These are phyloP conservation scores for Lasiodiplodia citricola DNA, from an alignment of 2,329 filamentous ascomycete species.

Conservation along the genomic window DNA sequence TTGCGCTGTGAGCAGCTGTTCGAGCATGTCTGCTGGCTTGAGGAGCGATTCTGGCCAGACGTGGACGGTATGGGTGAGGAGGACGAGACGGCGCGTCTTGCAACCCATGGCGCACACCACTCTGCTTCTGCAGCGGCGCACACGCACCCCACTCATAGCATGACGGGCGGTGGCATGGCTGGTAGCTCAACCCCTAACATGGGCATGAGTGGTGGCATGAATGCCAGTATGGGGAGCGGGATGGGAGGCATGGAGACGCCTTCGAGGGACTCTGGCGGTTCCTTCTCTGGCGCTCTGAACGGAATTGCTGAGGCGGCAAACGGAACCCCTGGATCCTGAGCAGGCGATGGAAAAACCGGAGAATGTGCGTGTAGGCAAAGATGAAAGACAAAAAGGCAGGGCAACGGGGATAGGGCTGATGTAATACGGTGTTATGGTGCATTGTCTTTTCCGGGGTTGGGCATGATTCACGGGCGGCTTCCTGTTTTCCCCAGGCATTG, in stretches of 20 bases:
- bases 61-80: constrained; percentile 57
- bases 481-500: neutral
- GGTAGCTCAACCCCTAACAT: constrained; percentile 26
- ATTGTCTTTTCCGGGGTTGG: constrained; percentile 5
- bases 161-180: constrained; percentile 11
- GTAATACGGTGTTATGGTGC: constrained; percentile 21
- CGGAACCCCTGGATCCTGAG: constrained; percentile 19
- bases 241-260: constrained; percentile 26
- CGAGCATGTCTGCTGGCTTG: constrained; percentile 54
- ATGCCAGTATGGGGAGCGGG: constrained; percentile 30
- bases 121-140: constrained; percentile 20
- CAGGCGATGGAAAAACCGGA: neutral
- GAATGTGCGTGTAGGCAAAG: neutral
- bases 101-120: constrained; percentile 15
- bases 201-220: constrained; percentile 24
- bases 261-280: constrained; percentile 9
- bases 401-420: constrained; percentile 1
- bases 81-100: constrained; percentile 37
- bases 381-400: constrained; percentile 14
- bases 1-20: constrained; percentile 54
- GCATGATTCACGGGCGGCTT: constrained; percentile 12
- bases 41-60: constrained; percentile 56
- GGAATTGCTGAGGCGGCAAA: constrained; percentile 25
- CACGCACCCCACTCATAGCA: constrained; percentile 13
- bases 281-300: constrained; percentile 25